These are phyloP conservation scores for Elaeis guineensis DNA, from an alignment of 176 grass and related monocot species.

Conservation along the genomic window DNA sequence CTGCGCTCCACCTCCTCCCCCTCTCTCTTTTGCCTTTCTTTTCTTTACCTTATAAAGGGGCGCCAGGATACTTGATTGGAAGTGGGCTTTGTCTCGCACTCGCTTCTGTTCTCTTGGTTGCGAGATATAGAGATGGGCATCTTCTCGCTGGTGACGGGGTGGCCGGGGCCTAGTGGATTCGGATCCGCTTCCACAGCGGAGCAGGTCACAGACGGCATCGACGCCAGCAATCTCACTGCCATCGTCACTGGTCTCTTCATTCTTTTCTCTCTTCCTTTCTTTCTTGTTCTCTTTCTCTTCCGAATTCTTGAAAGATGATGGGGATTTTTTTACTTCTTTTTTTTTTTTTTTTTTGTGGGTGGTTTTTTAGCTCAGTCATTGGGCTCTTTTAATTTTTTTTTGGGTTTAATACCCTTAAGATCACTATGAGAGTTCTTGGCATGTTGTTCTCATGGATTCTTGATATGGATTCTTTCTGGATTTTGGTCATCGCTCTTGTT, in stretches of 20 bases:
- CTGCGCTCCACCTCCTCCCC: neutral
- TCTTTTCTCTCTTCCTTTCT: neutral
- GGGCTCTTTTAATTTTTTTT: no score
- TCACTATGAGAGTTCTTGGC: no score
- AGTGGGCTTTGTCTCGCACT: no score
- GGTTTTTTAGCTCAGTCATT: neutral
- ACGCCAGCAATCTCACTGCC: slow-evolving; percentile 60
- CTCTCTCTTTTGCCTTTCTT: neutral
- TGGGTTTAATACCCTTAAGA: no score
- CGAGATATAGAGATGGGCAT: slow-evolving; percentile 28
- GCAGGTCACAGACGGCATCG: slow-evolving; percentile 63
- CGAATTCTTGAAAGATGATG: neutral
- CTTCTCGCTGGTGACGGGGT: slow-evolving; percentile 57
- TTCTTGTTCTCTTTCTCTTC: slow-evolving; percentile 1
- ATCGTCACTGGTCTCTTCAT: slow-evolving; percentile 53
- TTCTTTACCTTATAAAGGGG: neutral
- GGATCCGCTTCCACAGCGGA: slow-evolving; percentile 78
- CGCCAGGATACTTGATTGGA: no score
- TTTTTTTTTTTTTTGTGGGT: no score
- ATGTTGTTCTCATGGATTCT: no score
- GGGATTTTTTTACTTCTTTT: neutral
- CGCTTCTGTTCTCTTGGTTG: no score
- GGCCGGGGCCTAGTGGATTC: slow-evolving; percentile 67
- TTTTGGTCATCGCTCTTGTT: no score
- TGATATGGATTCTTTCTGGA: no score